Base-by-base conservation (phyloP, 768 basidiomycete genomes). In the Amanita subjunquillea region DNA sequence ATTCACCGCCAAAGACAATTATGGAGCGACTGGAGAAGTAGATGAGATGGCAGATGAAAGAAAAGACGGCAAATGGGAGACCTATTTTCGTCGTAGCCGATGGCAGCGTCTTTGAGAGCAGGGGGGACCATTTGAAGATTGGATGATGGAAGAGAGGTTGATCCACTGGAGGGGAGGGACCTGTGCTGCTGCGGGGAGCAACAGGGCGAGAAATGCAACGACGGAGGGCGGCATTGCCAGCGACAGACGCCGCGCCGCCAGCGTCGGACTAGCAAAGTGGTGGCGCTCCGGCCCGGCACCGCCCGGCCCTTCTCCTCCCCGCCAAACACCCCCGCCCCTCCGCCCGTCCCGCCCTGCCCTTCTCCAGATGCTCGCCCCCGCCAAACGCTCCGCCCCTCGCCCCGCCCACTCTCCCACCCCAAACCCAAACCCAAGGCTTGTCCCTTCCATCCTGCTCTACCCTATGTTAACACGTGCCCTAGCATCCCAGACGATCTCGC, bases 1-100 rank as follows among this genome's bases (percentile, higher is more conserved):
- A 84, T 66, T 87, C 76, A 44, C 87, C 87, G 48, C 87, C 87
- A 60, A 88, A 90, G 49, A 90, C 73, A 58, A 90, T 69, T 50
- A 90, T 65, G 8, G 74, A 75, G 48, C 79, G 77, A 58, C 76
- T 77, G 34, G 38, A 54, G 57, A 63, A 66, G 59, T 70, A 66
- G 60, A 71, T 75, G 63, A 47, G 58, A 53, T 52, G 54, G 46
- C 49, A 44, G 46, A 39, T 52, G 25, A 37, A 25, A 51, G 52
- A 53, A 46, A 42, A 30, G 37, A 34, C 27, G 44, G 48, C 23
- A 48, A 41, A 37, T 30, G 32, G 55, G 48, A 13, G 47, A 73
- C 74, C 70, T 75, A 32, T 59, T 62, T 44, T 76, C 74, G 57
- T 78, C 74, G 53, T 77, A 79, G 12, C 85, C 88, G 57, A 91